These are phyloP conservation scores for Eremothecium coryli DNA, from an alignment of 1,139 yeast genomes.

Conservation along the genomic window DNA sequence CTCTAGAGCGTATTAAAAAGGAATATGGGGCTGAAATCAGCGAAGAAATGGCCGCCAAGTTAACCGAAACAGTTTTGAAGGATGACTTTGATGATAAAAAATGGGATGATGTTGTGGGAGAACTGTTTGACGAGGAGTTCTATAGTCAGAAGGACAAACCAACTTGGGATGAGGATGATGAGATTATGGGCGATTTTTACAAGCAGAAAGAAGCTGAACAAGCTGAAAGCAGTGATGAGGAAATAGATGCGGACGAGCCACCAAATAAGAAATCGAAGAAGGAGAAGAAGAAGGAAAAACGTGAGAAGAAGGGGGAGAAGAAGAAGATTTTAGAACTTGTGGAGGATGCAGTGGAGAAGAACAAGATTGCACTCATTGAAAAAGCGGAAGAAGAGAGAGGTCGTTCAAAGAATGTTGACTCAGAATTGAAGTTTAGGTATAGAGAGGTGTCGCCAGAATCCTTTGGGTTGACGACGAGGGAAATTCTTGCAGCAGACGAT, in stretches of 20 bases:
- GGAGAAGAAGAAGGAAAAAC: slow-evolving; percentile 46
- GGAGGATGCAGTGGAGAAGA: slow-evolving; percentile 56
- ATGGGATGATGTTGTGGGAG: slow-evolving; percentile 85
- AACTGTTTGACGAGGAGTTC: slow-evolving; percentile 75
- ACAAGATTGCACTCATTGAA: slow-evolving; percentile 40
- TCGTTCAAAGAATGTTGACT: slow-evolving; percentile 33
- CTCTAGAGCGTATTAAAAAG: slow-evolving; percentile 65
- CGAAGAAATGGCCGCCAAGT: slow-evolving; percentile 46
- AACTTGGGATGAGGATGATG: slow-evolving; percentile 46
- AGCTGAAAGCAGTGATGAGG: slow-evolving; percentile 20
- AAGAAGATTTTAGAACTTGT: slow-evolving; percentile 57
- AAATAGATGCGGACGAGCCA: slow-evolving; percentile 14
- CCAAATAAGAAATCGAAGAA: slow-evolving; percentile 39
- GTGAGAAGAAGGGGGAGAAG: slow-evolving; percentile 54
- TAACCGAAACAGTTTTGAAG: slow-evolving; percentile 65
- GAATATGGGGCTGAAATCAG: slow-evolving; percentile 77
- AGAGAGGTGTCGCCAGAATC: slow-evolving; percentile 94
- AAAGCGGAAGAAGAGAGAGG: slow-evolving; percentile 55
- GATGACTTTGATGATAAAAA: slow-evolving; percentile 86
- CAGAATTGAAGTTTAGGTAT: slow-evolving; percentile 58
- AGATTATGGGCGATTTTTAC: slow-evolving; percentile 34
- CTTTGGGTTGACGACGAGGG: slow-evolving; percentile 78
- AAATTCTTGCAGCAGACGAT: slow-evolving; percentile 85
- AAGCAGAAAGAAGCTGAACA: slow-evolving; percentile 16
- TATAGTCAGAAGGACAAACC: slow-evolving; percentile 54